Base-by-base conservation (phyloP, 2,329 filamentous ascomycete genomes). In the Aspergillus sp. region DNA sequence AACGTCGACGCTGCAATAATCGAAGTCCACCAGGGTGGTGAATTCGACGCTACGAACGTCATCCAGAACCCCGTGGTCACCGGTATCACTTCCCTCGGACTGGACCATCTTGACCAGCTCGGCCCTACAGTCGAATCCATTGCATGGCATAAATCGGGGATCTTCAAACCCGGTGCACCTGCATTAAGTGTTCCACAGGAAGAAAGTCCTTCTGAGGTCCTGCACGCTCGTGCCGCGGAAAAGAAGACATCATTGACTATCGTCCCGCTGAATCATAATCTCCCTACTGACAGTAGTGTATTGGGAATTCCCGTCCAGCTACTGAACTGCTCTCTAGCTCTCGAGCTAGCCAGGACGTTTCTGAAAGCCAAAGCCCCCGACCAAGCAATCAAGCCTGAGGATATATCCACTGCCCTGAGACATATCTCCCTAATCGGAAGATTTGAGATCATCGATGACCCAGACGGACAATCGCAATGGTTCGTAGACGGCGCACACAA, bases 131-230 rank as follows among this genome's bases (percentile, higher is more conserved):
- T 90, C 10, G 84, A 84, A 32, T 81, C 86, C 72, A 90, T 91
- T 63, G 87, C 88, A 0, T 90, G 88, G 88, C 87, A 91, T 74
- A 91, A 91, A 75, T 85, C 86, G 1, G 89, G 88, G 1, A 88
- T 91, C 59, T 86, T 90, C 78, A 90, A 90, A 75, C 58, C 70
- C 0, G 84, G 83, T 1, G 79, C 80, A 8, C 80, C 82, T 17
- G 85, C 85, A 2, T 88, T 89, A 53, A 86, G 84, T 0, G 77
- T 86, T 4, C 74, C 80, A 27, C 86, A 88, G 70, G 73, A 81
- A 0, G 71, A 78, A 2, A 76, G 70, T 1, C 81, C 81, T 1
- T 72, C 77, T 11, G 68, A 74, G 23, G 83, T 86, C 1, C 66
- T 88, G 30, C 66, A 73, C 39, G 64, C 77, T 4, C 75, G 87